These are phyloP conservation scores for Phytopythium helicoides DNA, from an alignment of 352 stramenopile genomes.

Conservation along the genomic window DNA sequence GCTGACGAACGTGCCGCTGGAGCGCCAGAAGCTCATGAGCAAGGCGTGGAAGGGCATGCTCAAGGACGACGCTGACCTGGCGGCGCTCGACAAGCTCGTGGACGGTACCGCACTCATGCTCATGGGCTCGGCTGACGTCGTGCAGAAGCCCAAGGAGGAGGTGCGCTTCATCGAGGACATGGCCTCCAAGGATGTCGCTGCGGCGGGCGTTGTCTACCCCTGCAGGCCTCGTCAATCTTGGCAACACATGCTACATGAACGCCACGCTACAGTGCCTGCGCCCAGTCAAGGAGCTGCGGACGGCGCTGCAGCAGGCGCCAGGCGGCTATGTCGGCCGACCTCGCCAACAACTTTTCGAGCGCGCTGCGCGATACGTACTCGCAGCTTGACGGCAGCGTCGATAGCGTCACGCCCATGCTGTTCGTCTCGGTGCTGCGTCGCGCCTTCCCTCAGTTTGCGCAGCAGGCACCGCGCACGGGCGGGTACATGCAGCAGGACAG, in stretches of 20 bases:
- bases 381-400: constrained; percentile 68
- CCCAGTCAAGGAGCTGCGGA: constrained; percentile 87
- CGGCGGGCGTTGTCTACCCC: constrained; percentile 83
- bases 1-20: constrained; percentile 78
- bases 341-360: constrained; percentile 71
- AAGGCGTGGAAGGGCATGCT: constrained; percentile 90
- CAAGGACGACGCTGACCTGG: constrained; percentile 79
- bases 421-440: constrained; percentile 89
- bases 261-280: constrained; percentile 93
- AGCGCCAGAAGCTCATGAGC: constrained; percentile 88
- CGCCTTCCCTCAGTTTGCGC: constrained; percentile 96
- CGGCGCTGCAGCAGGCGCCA: constrained; percentile 61
- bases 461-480: constrained; percentile 88
- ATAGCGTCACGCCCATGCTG: constrained; percentile 71
- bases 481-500: constrained; percentile 97
- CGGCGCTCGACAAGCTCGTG: constrained; percentile 47
- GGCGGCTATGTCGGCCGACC: constrained; percentile 56
- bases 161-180: constrained; percentile 89
- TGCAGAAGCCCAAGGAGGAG: constrained; percentile 80
- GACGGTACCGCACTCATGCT: constrained; percentile 84
- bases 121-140: constrained; percentile 93
- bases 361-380: constrained; percentile 80
- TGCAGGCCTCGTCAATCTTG: constrained; percentile 93
- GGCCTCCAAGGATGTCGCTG: constrained; percentile 74
- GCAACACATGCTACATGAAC: constrained; percentile 94